phyloP scores from a whole-genome alignment of 1,284 basidiomycete species.

The Apiotrichum siamense region DNA sequence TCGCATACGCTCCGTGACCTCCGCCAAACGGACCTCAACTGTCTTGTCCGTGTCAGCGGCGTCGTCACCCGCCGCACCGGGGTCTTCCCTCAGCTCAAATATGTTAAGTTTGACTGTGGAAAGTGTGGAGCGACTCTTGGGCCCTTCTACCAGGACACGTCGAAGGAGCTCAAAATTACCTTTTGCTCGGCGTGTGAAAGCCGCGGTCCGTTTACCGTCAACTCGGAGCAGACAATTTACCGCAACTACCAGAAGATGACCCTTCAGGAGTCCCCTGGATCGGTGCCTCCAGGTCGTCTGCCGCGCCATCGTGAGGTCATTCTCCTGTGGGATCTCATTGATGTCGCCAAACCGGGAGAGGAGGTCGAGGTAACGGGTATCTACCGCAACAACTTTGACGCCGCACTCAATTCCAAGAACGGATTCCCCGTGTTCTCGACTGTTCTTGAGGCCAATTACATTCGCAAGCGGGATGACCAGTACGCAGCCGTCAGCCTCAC shows the following conservation, averaged over 20 bases:
- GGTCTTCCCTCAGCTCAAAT: slow-evolving; percentile 98
- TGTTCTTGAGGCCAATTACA: slow-evolving; percentile 92
- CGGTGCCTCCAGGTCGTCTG: slow-evolving; percentile 91
- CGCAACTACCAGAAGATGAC: slow-evolving; percentile 99
- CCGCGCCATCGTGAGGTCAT: slow-evolving; percentile 96
- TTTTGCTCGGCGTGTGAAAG: slow-evolving; percentile 91
- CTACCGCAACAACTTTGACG: slow-evolving; percentile 98
- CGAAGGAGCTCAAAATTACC: slow-evolving; percentile 86
- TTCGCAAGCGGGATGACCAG: slow-evolving; percentile 90
- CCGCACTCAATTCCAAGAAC: slow-evolving; percentile 95
- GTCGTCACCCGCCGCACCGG: slow-evolving; percentile 96
- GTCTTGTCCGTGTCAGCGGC: slow-evolving; percentile 88
- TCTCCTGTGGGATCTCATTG: slow-evolving; percentile 95
- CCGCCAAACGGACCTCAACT: slow-evolving; percentile 86
- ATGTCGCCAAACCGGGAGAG: slow-evolving; percentile 95
- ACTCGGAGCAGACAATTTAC: slow-evolving; percentile 97
- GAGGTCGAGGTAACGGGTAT: slow-evolving; percentile 97
- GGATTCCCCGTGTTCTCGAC: slow-evolving; percentile 99
- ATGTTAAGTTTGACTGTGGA: slow-evolving; percentile 96
- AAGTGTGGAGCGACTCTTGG: slow-evolving; percentile 89
- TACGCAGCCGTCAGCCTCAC: slow-evolving; percentile 95
- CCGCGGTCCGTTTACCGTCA: slow-evolving; percentile 91
- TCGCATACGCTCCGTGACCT: slow-evolving; percentile 86
- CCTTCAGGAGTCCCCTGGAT: slow-evolving; percentile 95
- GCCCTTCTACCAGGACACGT: slow-evolving; percentile 96